Percentiles rank a stretch among this genome's conserved stretches.
These are phyloP conservation scores for Drosera capensis DNA, from an alignment of 148 eudicot genomes.

Conservation along the genomic window DNA sequence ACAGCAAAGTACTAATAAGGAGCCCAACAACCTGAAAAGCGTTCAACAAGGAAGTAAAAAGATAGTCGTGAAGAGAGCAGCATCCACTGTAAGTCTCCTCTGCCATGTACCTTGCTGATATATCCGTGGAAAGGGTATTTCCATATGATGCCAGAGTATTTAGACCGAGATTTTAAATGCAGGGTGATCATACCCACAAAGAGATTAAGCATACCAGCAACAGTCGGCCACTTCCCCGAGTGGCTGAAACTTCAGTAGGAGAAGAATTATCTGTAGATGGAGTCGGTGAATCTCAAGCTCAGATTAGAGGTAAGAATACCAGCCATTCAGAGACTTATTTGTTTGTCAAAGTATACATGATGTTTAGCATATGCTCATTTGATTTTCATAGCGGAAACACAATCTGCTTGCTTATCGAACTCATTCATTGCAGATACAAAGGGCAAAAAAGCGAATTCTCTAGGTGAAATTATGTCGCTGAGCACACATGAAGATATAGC, in stretches of 20 bases:
- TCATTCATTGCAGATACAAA: constrained; percentile 18
- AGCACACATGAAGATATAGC: not conserved
- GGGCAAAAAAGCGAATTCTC: constrained; percentile 4
- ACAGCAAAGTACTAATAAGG: not conserved
- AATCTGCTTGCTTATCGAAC: not conserved
- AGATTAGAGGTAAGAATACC: constrained; percentile 24
- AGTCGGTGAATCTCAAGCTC: constrained; percentile 13
- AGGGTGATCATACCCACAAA: constrained; percentile 19
- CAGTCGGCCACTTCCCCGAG: not conserved
- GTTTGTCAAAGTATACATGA: not conserved
- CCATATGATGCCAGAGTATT: not conserved
- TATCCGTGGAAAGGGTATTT: not conserved
- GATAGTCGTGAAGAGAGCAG: not conserved
- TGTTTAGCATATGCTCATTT: not conserved
- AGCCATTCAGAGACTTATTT: not conserved
- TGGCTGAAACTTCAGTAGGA: not conserved
- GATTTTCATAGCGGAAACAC: not conserved
- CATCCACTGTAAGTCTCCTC: constrained; percentile 19
- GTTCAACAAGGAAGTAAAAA: not conserved
- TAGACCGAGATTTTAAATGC: too few relatives aligned
- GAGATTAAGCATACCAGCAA: not conserved
- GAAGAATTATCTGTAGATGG: constrained; percentile 10
- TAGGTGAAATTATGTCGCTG: not conserved
- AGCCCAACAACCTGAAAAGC: constrained; percentile 14
- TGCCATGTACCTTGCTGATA: not conserved